Evolutionary conservation across 2,329 filamentous ascomycete genomes (phyloP).

Genomic region (Paraphaeosphaeria minitans): DNA sequence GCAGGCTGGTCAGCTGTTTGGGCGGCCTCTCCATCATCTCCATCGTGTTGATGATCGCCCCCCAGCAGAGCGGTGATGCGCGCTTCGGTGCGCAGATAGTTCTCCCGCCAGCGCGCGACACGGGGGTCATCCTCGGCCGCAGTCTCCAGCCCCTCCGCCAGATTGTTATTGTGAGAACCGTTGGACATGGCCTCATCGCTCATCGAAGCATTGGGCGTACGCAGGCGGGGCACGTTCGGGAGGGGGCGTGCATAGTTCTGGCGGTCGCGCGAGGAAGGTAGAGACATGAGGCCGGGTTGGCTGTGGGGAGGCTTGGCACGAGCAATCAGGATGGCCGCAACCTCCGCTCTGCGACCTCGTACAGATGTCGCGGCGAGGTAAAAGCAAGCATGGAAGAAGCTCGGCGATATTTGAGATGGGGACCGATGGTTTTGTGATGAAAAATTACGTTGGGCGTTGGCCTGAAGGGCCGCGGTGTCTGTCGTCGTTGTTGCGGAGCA

Average conservation of each 20-base stretch:
- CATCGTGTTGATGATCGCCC: conserved; percentile 39
- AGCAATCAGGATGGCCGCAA: conserved; percentile 9
- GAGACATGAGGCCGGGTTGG: conserved; percentile 40
- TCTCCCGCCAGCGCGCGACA: conserved; percentile 69
- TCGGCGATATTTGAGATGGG: conserved; percentile 33
- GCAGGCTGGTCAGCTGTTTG: conserved; percentile 26
- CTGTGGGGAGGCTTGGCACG: conserved; percentile 31
- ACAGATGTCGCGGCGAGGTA: conserved; percentile 46
- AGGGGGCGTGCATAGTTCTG: conserved; percentile 49
- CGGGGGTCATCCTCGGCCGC: conserved; percentile 54
- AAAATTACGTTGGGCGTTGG: conserved; percentile 35
- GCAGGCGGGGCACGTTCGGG: conserved; percentile 45
- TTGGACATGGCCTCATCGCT: conserved; percentile 51
- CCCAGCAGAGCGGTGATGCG: conserved; percentile 78
- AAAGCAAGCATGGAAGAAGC: conserved; percentile 48
- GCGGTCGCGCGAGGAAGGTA: conserved; percentile 49
- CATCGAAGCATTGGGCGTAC: conserved; percentile 50
- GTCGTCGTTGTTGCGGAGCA: conserved; percentile 25
- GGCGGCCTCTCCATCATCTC: conserved; percentile 32
- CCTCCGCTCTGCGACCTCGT: conserved; percentile 43
- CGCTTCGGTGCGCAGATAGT: conserved; percentile 78
- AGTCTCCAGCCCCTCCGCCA: conserved; percentile 48
- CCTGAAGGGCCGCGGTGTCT: conserved; percentile 44
- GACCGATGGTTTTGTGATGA: conserved; percentile 41
- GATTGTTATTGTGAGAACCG: conserved; percentile 44